Percentiles rank a stretch among this genome's conserved stretches.
These are phyloP conservation scores for Globisporangium nunn DNA, from an alignment of 352 stramenopile genomes.

Conservation along the genomic window DNA sequence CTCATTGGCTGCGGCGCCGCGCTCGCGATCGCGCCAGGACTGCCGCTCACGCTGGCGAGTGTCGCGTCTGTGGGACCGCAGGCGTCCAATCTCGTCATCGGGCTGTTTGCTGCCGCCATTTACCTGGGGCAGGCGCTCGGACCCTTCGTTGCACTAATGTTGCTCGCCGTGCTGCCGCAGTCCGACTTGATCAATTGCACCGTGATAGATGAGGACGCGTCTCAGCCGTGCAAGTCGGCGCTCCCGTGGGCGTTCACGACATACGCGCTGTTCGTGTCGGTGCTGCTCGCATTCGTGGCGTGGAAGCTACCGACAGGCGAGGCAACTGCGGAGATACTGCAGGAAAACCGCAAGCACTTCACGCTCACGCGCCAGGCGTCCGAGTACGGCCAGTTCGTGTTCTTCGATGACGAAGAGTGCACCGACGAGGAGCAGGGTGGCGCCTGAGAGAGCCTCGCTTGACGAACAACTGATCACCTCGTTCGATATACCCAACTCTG, in stretches of 20 bases:
- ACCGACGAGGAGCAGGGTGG: conserved; percentile 9
- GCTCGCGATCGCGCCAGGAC: conserved; percentile 46
- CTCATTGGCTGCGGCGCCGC: conserved; percentile 51
- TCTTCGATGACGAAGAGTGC: conserved; percentile 59
- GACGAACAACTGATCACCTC: not conserved
- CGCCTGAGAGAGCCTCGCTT: not conserved
- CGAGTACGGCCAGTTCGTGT: conserved; percentile 71
- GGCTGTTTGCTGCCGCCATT: conserved; percentile 58
- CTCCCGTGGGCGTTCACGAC: conserved; percentile 58
- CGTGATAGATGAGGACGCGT: conserved; percentile 12
- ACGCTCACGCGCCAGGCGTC: conserved; percentile 48
- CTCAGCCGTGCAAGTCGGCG: conserved; percentile 33
- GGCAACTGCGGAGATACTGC: conserved; percentile 24
- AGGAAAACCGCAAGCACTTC: conserved; percentile 30
- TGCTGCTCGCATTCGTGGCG: conserved; percentile 25
- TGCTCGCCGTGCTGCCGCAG: conserved; percentile 41
- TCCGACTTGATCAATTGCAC: conserved; percentile 37
- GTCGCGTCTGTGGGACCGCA: conserved; percentile 27
- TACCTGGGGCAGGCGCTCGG: conserved; percentile 62
- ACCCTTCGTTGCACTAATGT: conserved; percentile 40
- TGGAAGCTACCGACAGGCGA: conserved; percentile 27
- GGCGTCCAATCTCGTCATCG: conserved; percentile 56
- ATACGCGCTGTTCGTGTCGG: conserved; percentile 34
- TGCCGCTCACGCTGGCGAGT: conserved; percentile 54
- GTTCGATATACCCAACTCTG: not conserved